A percentile compares a stretch with the other conserved stretches of the same genome.
phyloP scores from a whole-genome alignment of 495 filamentous ascomycete genomes.

The Podospora pseudoanserina region DNA sequence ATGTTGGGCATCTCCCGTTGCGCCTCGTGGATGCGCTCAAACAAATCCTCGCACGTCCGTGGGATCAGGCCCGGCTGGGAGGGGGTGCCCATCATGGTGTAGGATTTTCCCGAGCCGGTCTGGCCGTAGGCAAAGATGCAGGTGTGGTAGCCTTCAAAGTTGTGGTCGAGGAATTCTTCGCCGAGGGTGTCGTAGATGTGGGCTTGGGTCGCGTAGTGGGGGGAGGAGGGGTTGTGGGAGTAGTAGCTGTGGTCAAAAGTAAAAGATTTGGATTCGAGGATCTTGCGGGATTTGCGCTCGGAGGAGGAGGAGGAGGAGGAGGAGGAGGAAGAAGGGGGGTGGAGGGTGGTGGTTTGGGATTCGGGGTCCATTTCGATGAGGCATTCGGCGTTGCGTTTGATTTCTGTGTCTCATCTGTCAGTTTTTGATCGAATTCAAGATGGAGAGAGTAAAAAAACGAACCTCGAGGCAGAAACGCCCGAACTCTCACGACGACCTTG shows the following conservation, averaged over 20 bases:
- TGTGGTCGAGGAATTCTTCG: conserved; percentile 97
- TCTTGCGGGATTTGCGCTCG: conserved; percentile 62
- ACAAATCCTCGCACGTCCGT: conserved; percentile 94
- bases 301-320: conserved; percentile 28
- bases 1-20: conserved; percentile 72
- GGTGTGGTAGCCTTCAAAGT: conserved; percentile 98
- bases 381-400: conserved; percentile 73
- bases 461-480: conserved; percentile 89
- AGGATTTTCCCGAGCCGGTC: conserved; percentile 95
- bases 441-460: conserved; percentile 25
- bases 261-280: conserved; percentile 83
- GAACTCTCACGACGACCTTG: conserved; percentile 86
- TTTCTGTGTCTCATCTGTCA: conserved; percentile 54
- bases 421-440: neutral
- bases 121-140: conserved; percentile 99
- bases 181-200: conserved; percentile 93
- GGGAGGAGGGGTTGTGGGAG: conserved; percentile 74
- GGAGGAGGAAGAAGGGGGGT: conserved; percentile 45
- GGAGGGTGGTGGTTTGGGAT: conserved; percentile 77
- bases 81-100: conserved; percentile 98
- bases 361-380: conserved; percentile 85
- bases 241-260: conserved; percentile 98
- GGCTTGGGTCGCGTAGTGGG: conserved; percentile 63
- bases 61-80: conserved; percentile 86
- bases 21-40: conserved; percentile 86